A percentile compares a stretch with the other conserved stretches of the same genome.
phyloP scores from a whole-genome alignment of 2,329 filamentous ascomycete species.

The Alternaria burnsii region DNA sequence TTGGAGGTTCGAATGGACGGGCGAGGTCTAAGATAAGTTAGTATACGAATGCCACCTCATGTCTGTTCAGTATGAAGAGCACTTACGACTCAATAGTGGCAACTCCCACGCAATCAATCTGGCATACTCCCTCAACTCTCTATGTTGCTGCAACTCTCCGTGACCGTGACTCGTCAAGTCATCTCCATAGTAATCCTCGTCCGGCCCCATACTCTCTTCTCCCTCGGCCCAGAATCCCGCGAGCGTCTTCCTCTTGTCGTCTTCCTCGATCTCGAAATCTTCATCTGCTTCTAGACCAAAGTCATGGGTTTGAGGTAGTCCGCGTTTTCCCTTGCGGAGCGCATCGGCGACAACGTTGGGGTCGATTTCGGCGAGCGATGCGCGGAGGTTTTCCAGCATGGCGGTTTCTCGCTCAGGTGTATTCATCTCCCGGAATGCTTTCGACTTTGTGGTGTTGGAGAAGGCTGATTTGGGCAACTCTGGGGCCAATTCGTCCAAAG shows the following conservation, averaged over 20 bases:
- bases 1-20: constrained; percentile 79
- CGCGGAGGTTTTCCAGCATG: constrained; percentile 33
- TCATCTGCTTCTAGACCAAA: constrained; percentile 33
- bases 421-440: constrained; percentile 10
- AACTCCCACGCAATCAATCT: constrained; percentile 94
- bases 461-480: constrained; percentile 2
- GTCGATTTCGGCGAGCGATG: constrained; percentile 36
- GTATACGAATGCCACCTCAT: background rate
- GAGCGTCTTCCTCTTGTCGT: constrained; percentile 22
- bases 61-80: no score
- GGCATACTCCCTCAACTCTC: constrained; percentile 88
- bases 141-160: constrained; percentile 84
- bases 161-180: constrained; percentile 87
- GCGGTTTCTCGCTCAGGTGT: constrained; percentile 24
- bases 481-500: constrained; percentile 12
- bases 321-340: constrained; percentile 34
- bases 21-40: constrained; percentile 70
- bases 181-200: constrained; percentile 75
- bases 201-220: constrained; percentile 62
- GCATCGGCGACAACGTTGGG: constrained; percentile 33
- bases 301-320: constrained; percentile 24
- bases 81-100: constrained; percentile 85
- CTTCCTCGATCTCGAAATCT: constrained; percentile 35
- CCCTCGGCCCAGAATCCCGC: constrained; percentile 50
- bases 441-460: constrained; percentile 3